phyloP scores from a whole-genome alignment of 176 grass and related monocot species.

The Oryza brachyantha region DNA sequence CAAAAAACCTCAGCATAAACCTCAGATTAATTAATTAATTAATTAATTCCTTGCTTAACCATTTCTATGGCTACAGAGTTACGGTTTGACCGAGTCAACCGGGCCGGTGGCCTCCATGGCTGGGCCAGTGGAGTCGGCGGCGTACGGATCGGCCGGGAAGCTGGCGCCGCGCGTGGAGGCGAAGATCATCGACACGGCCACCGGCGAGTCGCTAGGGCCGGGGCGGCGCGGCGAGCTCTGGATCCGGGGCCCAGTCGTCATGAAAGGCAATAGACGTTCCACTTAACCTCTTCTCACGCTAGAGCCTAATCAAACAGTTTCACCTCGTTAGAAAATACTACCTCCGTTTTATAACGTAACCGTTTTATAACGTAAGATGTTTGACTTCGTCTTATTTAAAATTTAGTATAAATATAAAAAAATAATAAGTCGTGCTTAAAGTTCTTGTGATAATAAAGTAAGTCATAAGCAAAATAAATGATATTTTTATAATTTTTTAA shows the following conservation, averaged over 20 bases:
- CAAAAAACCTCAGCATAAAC: neutral
- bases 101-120: conserved; percentile 34
- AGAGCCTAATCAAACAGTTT: no score
- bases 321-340: no score
- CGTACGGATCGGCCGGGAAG: conserved; percentile 65
- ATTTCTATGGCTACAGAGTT: conserved; percentile 43
- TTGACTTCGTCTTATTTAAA: no score
- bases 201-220: conserved; percentile 58
- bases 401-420: no score
- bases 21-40: neutral
- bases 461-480: no score
- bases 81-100: conserved; percentile 75
- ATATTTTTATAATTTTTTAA: no score
- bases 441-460: no score
- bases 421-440: no score
- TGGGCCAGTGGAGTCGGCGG: conserved; percentile 50
- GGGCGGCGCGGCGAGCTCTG: conserved; percentile 69
- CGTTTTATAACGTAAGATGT: no score
- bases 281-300: no score
- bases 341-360: no score
- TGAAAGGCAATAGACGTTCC: conserved; percentile 51
- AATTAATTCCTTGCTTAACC: neutral
- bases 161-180: conserved; percentile 50
- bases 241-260: conserved; percentile 55
- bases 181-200: conserved; percentile 69